phyloP scores from a whole-genome alignment of 2,329 filamentous ascomycete genomes.

The Dendrostoma leiphaemia region DNA sequence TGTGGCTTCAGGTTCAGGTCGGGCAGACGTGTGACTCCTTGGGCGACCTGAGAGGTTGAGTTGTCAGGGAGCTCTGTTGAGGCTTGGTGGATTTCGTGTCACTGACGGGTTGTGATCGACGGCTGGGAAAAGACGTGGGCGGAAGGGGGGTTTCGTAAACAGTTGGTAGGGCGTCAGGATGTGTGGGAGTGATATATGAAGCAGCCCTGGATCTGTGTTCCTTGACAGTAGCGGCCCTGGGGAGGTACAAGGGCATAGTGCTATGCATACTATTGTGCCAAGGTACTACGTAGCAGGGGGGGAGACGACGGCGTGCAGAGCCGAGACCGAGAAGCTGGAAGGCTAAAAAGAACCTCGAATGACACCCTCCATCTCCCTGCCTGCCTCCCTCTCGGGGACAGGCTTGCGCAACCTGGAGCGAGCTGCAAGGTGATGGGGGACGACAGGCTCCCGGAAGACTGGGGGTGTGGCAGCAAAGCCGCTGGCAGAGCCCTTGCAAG shows the following conservation, averaged over 20 bases:
- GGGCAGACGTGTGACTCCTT: constrained; percentile 3
- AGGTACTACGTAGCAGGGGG: too few species aligned
- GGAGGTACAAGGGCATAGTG: constrained; percentile 4
- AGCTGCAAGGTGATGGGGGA: constrained; percentile 7
- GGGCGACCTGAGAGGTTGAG: not conserved
- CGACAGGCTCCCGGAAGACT: not conserved
- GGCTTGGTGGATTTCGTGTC: constrained; percentile 9
- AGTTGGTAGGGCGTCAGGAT: not conserved
- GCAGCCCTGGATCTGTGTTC: not conserved
- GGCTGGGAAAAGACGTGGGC: not conserved
- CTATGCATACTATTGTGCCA: not conserved
- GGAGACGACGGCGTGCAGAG: not conserved
- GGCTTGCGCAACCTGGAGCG: not conserved
- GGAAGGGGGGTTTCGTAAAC: not conserved
- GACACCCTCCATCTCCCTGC: too few species aligned
- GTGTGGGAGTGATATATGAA: constrained; percentile 10
- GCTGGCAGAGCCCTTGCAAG: constrained; percentile 2
- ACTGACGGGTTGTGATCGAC: not conserved
- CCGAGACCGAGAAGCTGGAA: constrained; percentile 8
- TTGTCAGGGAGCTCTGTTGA: not conserved
- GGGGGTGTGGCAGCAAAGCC: not conserved
- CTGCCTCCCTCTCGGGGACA: too few species aligned
- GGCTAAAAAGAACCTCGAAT: not conserved
- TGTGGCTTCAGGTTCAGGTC: constrained; percentile 9
- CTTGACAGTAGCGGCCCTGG: not conserved